Evolutionary conservation across 2,329 filamentous ascomycete species (phyloP), one percentile per base, ranked within the genome.

Genomic region (Trichophyton simii): DNA sequence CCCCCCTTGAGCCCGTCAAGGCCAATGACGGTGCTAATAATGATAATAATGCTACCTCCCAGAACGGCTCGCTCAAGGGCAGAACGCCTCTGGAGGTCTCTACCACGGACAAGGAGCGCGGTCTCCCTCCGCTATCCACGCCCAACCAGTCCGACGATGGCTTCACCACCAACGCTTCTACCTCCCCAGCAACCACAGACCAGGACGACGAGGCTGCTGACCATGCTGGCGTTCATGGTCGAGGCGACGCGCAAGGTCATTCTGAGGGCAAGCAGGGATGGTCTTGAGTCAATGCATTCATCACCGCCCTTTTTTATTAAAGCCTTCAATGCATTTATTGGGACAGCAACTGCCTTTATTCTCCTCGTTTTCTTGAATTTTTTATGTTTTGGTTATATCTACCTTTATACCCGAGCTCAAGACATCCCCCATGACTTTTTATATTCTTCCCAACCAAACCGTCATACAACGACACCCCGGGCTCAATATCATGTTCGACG

Each of bases 221-320:
- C 52, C 52, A 55, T 55, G 52, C 52, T 55, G 52, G 52, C 11
- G 34, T 55, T 36, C 52, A 55, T 55, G 52, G 52, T 55, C 52
- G n/a, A 55, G 25, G 28, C 28, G 25, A 44, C 57, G 8, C 3
- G 2, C 36, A 58, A 44, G 11, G 8, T 42, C 28, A 13, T 36
- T n/a, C 11, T 5, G 22, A 58, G 41, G 57, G 57, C 36, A 58
- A 58, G 25, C 8, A 31, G 22, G 20, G 57, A 18, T 58, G 57
- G 57, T 44, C 57, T 15, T 58, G 57, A 58, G 34, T 44, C 28
- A 31, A 28, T 31, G 7, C 36, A 38, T n/a, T 34, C 13, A 28
- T 38, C 8, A 13, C 52, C 52, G 3, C 50, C 50, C 15, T 15
- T 28, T 15, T 15, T 52, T 52, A 25, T 52, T 15, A 52, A 22